Percentiles rank a stretch among this genome's conserved stretches.
These are phyloP conservation scores for Xylariaceae sp. DNA, from an alignment of 2,329 filamentous ascomycete species.

Conservation along the genomic window DNA sequence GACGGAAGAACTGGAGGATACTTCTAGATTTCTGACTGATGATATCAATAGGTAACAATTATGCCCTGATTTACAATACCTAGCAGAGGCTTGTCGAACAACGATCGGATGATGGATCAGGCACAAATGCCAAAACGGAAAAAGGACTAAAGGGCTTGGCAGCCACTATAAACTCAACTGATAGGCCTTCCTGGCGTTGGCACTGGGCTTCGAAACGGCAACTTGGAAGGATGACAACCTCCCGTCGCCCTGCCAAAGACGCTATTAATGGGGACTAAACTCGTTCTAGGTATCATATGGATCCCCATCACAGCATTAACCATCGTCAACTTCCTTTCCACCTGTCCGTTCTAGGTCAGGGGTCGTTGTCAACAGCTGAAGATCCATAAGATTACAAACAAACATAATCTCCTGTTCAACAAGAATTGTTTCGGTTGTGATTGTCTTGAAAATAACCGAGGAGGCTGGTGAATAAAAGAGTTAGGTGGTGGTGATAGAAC, in stretches of 20 bases:
- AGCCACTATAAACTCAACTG: neutral
- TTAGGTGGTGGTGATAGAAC: constrained; percentile 4
- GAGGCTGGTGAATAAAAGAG: constrained; percentile 13
- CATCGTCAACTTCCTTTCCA: no score
- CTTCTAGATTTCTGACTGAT: no score
- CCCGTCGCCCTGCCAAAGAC: constrained; percentile 42
- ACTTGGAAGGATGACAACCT: no score
- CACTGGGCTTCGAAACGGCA: neutral
- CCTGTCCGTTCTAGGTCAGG: constrained; percentile 6
- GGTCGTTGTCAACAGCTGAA: constrained; percentile 12
- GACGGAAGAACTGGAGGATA: no score
- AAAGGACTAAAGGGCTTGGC: constrained; percentile 14
- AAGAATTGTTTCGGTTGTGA: no score
- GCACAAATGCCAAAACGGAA: constrained; percentile 1
- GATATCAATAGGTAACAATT: no score
- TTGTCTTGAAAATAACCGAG: no score
- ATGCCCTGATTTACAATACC: no score
- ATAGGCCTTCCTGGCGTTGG: neutral
- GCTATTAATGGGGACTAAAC: constrained; percentile 27
- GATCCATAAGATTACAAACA: constrained; percentile 16
- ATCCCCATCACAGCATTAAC: no score
- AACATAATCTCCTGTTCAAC: constrained; percentile 3
- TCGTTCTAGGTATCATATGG: no score
- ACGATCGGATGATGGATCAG: neutral
- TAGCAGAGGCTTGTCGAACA: no score